Evolutionary conservation across 1,139 yeast species (phyloP).

Genomic region (Debaryomycetaceae sp.): DNA sequence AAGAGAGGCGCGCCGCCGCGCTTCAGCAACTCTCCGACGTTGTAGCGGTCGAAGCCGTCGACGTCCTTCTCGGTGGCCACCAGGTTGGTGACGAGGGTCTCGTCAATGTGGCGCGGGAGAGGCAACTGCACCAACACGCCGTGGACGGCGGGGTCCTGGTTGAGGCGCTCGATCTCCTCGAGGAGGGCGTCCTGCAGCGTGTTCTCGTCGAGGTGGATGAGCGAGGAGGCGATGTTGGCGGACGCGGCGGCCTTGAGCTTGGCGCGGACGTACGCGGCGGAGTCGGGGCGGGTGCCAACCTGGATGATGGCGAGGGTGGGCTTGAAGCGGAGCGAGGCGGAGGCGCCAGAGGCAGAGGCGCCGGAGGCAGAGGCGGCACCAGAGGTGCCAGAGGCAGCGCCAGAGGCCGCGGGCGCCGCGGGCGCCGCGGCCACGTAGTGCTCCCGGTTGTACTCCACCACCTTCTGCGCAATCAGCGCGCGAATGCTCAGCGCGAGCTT

Average conservation of each 20-base stretch:
- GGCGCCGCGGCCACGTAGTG: slow-evolving; percentile 17
- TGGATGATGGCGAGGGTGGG: slow-evolving; percentile 70
- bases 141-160: slow-evolving; percentile 60
- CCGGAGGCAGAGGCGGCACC: background rate
- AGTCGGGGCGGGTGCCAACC: slow-evolving; percentile 74
- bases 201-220: slow-evolving; percentile 53
- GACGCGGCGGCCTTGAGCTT: slow-evolving; percentile 69
- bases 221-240: slow-evolving; percentile 57
- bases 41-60: slow-evolving; percentile 73
- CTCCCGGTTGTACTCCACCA: slow-evolving; percentile 32
- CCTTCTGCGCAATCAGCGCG: slow-evolving; percentile 36
- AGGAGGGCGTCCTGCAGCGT: slow-evolving; percentile 55
- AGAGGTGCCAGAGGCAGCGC: too few relatives aligned
- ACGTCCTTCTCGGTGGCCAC: slow-evolving; percentile 70
- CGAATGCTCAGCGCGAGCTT: slow-evolving; percentile 39
- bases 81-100: slow-evolving; percentile 62
- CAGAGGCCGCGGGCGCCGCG: background rate
- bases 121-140: slow-evolving; percentile 75
- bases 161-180: slow-evolving; percentile 51
- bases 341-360: slow-evolving; percentile 2
- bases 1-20: slow-evolving; percentile 68
- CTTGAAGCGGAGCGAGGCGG: slow-evolving; percentile 33
- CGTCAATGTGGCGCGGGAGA: slow-evolving; percentile 65
- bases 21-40: slow-evolving; percentile 72
- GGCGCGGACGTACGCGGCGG: slow-evolving; percentile 72